A percentile compares a stretch with the other conserved stretches of the same genome.
phyloP scores from a whole-genome alignment of 768 basidiomycete genomes.

The Cystoderma amianthinum region DNA sequence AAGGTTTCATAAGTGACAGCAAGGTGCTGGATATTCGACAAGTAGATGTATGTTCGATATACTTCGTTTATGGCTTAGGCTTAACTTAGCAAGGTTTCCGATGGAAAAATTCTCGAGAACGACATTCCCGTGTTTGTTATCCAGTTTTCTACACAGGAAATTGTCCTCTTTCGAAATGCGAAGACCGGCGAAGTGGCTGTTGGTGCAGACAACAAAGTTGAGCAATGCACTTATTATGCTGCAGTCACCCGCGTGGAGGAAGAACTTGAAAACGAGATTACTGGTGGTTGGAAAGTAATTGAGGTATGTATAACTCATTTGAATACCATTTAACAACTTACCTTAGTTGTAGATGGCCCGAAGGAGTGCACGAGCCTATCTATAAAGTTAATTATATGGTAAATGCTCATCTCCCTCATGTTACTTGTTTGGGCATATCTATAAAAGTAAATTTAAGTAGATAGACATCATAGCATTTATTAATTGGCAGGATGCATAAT shows the following conservation, averaged over 20 bases:
- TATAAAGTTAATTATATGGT: conserved; percentile 29
- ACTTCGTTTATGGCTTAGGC: background rate
- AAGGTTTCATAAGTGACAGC: conserved; percentile 88
- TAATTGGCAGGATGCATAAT: no score
- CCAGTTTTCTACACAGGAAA: conserved; percentile 90
- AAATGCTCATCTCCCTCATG: no score
- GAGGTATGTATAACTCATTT: conserved; percentile 52
- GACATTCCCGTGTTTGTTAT: conserved; percentile 87
- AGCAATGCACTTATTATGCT: conserved; percentile 90
- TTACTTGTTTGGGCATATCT: no score
- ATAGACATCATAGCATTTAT: no score
- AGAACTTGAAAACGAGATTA: conserved; percentile 87
- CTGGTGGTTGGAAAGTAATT: conserved; percentile 96
- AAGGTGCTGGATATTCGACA: conserved; percentile 95
- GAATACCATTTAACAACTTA: conserved; percentile 3
- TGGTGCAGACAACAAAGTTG: conserved; percentile 86
- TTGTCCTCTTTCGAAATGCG: conserved; percentile 84
- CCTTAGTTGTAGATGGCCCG: conserved; percentile 28
- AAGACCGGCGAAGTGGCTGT: conserved; percentile 83
- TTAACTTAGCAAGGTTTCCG: conserved; percentile 48
- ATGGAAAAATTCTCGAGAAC: conserved; percentile 88
- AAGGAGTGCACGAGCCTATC: conserved; percentile 38
- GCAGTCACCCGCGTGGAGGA: conserved; percentile 85
- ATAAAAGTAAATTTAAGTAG: no score
- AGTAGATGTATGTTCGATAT: conserved; percentile 69